Evolutionary conservation across 768 basidiomycete genomes (phyloP).

Genomic region (Solioccasus polychromus): DNA sequence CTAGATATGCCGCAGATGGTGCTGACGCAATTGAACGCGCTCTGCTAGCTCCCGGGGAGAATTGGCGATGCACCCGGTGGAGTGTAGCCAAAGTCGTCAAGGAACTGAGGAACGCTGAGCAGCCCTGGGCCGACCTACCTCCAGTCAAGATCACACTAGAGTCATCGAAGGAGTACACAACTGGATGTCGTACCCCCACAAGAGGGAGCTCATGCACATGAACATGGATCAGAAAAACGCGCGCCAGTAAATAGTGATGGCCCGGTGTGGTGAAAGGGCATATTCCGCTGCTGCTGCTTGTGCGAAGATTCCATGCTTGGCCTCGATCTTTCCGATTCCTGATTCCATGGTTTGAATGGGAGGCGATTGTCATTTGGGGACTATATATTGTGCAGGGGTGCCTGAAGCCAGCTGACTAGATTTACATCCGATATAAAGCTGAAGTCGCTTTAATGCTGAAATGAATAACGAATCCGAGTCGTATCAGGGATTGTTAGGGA

Average conservation of each 20-base stretch:
- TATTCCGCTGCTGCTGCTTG: slow-evolving; percentile 21
- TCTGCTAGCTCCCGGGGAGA: slow-evolving; percentile 28
- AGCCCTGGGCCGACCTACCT: slow-evolving; percentile 23
- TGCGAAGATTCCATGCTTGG: no score
- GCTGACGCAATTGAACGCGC: slow-evolving; percentile 25
- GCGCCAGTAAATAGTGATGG: slow-evolving; percentile 24
- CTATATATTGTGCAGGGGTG: no score
- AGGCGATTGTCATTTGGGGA: no score
- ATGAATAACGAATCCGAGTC: no score
- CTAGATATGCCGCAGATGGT: slow-evolving; percentile 27
- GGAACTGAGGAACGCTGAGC: slow-evolving; percentile 23
- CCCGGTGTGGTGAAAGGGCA: slow-evolving; percentile 17
- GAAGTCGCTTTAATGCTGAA: no score
- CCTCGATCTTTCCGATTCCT: no score
- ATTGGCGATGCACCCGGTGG: slow-evolving; percentile 1
- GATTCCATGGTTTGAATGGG: no score
- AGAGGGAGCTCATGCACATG: slow-evolving; percentile 21
- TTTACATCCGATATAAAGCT: no score
- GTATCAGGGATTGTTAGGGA: no score
- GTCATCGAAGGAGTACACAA: no score
- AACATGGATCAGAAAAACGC: slow-evolving; percentile 25
- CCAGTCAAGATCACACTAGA: no score
- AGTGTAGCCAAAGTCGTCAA: slow-evolving; percentile 24
- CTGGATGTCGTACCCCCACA: slow-evolving; percentile 29
- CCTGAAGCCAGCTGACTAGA: no score